A percentile compares a stretch with the other conserved stretches of the same genome.
Conservation (phyloP, 2,329 filamentous ascomycete species). For the Xylariaceae sp. region DNA sequence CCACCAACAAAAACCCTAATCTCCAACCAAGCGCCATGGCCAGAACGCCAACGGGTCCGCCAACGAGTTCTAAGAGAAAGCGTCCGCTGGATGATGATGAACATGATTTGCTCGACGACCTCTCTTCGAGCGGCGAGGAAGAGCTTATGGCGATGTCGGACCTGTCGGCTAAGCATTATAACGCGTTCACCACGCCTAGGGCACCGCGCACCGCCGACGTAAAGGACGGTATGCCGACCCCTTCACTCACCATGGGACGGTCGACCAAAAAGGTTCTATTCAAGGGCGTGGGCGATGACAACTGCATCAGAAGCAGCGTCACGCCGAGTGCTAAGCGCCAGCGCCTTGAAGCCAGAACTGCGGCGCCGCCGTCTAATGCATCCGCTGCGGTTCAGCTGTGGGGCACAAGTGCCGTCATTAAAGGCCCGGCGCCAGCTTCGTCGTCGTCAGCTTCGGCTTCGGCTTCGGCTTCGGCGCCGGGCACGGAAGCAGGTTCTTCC, state of each 20-base stretch:
- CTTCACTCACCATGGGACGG: constrained; percentile 15
- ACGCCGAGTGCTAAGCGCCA: constrained; percentile 16
- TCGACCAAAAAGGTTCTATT: constrained; percentile 24
- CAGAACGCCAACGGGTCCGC: constrained; percentile 9
- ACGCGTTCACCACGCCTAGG: constrained; percentile 10
- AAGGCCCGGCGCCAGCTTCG: constrained; percentile 5
- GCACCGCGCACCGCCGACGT: constrained; percentile 7
- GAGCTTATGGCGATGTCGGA: constrained; percentile 23
- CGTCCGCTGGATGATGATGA: constrained; percentile 21
- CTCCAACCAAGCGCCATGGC: constrained; percentile 6
- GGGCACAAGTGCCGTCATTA: constrained; percentile 14
- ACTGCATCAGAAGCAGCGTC: background rate
- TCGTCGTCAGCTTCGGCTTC: constrained; percentile 7
- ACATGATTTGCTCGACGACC: constrained; percentile 25
- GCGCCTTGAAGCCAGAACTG: background rate
- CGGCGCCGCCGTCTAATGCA: background rate
- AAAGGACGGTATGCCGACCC: constrained; percentile 26
- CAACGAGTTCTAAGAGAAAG: constrained; percentile 25
- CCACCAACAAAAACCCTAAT: background rate
- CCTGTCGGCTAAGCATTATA: constrained; percentile 11
- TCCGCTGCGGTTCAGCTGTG: constrained; percentile 18
- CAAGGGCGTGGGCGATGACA: background rate
- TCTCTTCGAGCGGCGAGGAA: constrained; percentile 28
- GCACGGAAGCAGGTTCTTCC: background rate
- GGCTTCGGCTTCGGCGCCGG: background rate